Conservation (phyloP, 305 asterid genomes). For the Withania somnifera region DNA sequence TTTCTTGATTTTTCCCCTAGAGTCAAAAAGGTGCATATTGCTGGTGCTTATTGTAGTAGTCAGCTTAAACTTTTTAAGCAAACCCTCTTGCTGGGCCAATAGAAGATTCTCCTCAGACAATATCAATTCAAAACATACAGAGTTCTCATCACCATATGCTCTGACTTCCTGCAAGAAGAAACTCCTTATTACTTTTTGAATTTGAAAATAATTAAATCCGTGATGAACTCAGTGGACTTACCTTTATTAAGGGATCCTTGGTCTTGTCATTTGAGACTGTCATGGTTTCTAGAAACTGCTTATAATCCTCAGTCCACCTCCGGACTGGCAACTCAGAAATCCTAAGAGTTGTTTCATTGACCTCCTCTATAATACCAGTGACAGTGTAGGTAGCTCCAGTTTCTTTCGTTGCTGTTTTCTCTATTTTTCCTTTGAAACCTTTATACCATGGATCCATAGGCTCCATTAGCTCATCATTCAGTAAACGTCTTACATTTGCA, state of each 20-base stretch:
- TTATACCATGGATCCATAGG: slow-evolving; percentile 94
- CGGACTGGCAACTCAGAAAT: slow-evolving; percentile 83
- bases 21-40: slow-evolving; percentile 91
- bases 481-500: slow-evolving; percentile 55
- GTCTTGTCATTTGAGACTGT: slow-evolving; percentile 54
- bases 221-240: slow-evolving; percentile 3
- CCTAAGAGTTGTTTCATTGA: slow-evolving; percentile 49
- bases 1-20: slow-evolving; percentile 71
- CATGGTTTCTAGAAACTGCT: slow-evolving; percentile 76
- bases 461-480: slow-evolving; percentile 59
- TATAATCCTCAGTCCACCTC: slow-evolving; percentile 88
- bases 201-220: background rate
- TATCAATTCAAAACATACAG: slow-evolving; percentile 48
- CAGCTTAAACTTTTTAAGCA: slow-evolving; percentile 66
- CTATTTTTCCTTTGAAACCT: slow-evolving; percentile 72
- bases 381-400: slow-evolving; percentile 50
- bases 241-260: slow-evolving; percentile 84
- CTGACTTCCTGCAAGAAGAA: slow-evolving; percentile 37
- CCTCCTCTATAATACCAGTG: slow-evolving; percentile 65
- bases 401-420: slow-evolving; percentile 59
- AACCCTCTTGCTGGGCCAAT: slow-evolving; percentile 55
- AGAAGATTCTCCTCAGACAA: slow-evolving; percentile 46
- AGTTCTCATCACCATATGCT: slow-evolving; percentile 57
- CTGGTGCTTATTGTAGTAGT: slow-evolving; percentile 60
- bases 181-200: background rate